These are phyloP conservation scores for Tolypocladium ophioglossoides DNA, from an alignment of 2,329 filamentous ascomycete species.

Conservation along the genomic window DNA sequence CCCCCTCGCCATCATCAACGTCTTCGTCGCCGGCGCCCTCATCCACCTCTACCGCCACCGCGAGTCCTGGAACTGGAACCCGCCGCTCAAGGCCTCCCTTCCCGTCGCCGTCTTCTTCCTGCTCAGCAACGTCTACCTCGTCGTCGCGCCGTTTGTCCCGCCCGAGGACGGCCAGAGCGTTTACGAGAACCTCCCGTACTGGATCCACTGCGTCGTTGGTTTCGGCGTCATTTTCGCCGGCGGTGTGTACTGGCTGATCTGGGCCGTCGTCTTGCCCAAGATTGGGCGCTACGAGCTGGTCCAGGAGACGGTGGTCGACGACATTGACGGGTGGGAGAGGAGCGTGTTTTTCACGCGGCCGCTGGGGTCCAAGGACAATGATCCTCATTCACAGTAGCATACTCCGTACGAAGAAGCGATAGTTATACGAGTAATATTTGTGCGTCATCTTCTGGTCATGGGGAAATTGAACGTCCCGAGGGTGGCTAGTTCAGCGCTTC, in stretches of 20 bases:
- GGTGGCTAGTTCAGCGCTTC: too few relatives aligned
- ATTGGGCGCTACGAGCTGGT: conserved; percentile 45
- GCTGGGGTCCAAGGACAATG: conserved; percentile 2
- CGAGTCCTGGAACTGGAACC: conserved; percentile 37
- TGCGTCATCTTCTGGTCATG: too few relatives aligned
- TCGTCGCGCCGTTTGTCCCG: conserved; percentile 48
- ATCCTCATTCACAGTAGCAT: not conserved
- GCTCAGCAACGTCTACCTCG: conserved; percentile 49
- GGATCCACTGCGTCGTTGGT: conserved; percentile 46
- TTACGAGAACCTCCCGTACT: conserved; percentile 45
- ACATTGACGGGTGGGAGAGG: conserved; percentile 52
- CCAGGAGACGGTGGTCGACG: conserved; percentile 41
- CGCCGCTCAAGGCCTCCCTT: conserved; percentile 42
- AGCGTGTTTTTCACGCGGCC: conserved; percentile 40
- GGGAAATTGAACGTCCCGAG: too few relatives aligned
- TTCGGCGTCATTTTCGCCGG: conserved; percentile 42
- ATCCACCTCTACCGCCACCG: conserved; percentile 42
- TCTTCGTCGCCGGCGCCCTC: conserved; percentile 41
- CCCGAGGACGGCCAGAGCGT: conserved; percentile 40
- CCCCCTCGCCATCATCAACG: conserved; percentile 48
- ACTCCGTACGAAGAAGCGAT: too few relatives aligned
- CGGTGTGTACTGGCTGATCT: conserved; percentile 45
- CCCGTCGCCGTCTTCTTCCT: conserved; percentile 49
- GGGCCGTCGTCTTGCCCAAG: conserved; percentile 40
- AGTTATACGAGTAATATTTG: too few relatives aligned